phyloP scores from a whole-genome alignment of 441 rosid species.

The Aleurites moluccanus region DNA sequence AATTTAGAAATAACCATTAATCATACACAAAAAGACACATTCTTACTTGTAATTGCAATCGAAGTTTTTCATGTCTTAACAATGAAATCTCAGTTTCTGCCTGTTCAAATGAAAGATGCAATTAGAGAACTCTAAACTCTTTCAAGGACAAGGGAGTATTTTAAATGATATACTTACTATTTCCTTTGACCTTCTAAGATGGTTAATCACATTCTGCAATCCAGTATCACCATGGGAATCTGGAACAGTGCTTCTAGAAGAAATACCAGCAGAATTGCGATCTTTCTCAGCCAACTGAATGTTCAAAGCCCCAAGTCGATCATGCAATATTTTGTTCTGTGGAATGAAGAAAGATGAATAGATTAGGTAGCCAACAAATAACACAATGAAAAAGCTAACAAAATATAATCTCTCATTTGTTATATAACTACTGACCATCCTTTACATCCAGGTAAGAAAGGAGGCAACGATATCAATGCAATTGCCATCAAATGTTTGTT shows the following conservation, averaged over 20 bases:
- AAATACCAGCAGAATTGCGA: constrained; percentile 50
- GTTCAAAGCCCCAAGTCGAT: constrained; percentile 89
- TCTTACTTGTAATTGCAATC: constrained; percentile 86
- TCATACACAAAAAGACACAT: not conserved
- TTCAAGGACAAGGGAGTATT: not conserved
- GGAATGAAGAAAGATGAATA: constrained; percentile 20
- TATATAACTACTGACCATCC: not conserved
- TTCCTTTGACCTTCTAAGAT: constrained; percentile 87
- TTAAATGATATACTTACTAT: constrained; percentile 52
- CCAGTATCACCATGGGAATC: constrained; percentile 58
- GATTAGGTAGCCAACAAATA: not conserved
- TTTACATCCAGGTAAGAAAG: not conserved
- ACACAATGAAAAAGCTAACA: not conserved
- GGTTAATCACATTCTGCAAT: constrained; percentile 80
- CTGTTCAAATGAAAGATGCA: constrained; percentile 39
- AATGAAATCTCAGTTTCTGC: constrained; percentile 94
- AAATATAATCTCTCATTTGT: not conserved
- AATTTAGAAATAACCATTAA: not conserved
- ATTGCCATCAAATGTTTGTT: too few relatives aligned
- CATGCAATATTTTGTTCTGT: constrained; percentile 89
- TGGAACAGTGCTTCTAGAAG: constrained; percentile 36
- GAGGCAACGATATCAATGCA: too few relatives aligned
- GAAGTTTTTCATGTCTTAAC: constrained; percentile 86
- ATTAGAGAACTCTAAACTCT: constrained; percentile 22
- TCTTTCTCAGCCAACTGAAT: constrained; percentile 83